phyloP scores from a whole-genome alignment of 192 early-diverging fungal genomes.

The Coemansia sp. region DNA sequence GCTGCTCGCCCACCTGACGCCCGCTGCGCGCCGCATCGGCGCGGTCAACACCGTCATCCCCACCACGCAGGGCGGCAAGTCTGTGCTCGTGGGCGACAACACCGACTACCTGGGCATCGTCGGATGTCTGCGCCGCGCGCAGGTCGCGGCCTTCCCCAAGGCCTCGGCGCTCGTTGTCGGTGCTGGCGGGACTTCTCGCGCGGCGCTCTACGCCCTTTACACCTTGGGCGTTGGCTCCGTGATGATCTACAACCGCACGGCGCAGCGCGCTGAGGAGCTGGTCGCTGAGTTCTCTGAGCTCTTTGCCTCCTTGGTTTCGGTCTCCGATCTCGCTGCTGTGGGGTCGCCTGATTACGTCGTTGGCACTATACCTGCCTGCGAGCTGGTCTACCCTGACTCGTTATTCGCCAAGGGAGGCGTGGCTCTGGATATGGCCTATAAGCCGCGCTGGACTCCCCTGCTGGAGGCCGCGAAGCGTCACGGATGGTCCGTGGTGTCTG shows the following conservation, averaged over 20 bases:
- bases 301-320: slow-evolving; percentile 49
- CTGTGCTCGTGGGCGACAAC: slow-evolving; percentile 80
- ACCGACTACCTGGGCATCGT: slow-evolving; percentile 95
- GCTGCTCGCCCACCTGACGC: slow-evolving; percentile 69
- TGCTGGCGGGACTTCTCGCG: slow-evolving; percentile 91
- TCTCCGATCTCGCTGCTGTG: slow-evolving; percentile 50
- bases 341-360: slow-evolving; percentile 59
- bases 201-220: slow-evolving; percentile 84
- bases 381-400: slow-evolving; percentile 58
- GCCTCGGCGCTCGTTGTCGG: slow-evolving; percentile 83
- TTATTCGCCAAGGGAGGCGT: slow-evolving; percentile 64
- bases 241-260: slow-evolving; percentile 86
- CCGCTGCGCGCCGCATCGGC: slow-evolving; percentile 84
- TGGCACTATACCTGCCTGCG: slow-evolving; percentile 84
- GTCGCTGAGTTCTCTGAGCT: slow-evolving; percentile 59
- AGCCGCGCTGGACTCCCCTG: slow-evolving; percentile 81
- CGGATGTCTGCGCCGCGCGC: slow-evolving; percentile 55
- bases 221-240: slow-evolving; percentile 67
- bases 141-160: slow-evolving; percentile 3
- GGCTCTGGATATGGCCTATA: slow-evolving; percentile 93
- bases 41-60: slow-evolving; percentile 88
- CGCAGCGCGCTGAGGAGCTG: slow-evolving; percentile 67
- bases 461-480: slow-evolving; percentile 60
- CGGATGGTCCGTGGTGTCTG: slow-evolving; percentile 73
- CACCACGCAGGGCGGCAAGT: slow-evolving; percentile 8